phyloP scores from a whole-genome alignment of 768 basidiomycete genomes.

The Lepiota brunneoincarnata region DNA sequence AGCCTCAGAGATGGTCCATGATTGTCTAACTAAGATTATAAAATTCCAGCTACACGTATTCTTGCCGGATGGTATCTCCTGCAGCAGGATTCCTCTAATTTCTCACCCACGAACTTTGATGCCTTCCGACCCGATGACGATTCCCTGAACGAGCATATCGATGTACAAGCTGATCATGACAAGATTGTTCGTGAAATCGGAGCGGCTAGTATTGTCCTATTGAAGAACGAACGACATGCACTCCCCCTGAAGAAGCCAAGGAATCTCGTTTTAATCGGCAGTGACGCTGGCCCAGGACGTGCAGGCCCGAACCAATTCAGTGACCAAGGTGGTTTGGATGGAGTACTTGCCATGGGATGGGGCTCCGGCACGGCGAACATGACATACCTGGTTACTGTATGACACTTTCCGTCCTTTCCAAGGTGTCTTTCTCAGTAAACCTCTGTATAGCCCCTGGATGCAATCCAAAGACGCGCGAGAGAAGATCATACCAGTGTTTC shows the following conservation, averaged over 20 bases:
- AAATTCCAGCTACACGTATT: slow-evolving; percentile 61
- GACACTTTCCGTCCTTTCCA: slow-evolving; percentile 17
- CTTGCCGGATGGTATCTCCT: slow-evolving; percentile 69
- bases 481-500: slow-evolving; percentile 61
- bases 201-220: slow-evolving; percentile 66
- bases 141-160: slow-evolving; percentile 55
- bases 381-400: slow-evolving; percentile 74
- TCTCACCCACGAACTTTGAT: slow-evolving; percentile 71
- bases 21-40: neutral
- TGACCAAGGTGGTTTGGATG: slow-evolving; percentile 62
- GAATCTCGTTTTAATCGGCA: slow-evolving; percentile 61
- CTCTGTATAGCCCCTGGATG: slow-evolving; percentile 62
- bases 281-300: slow-evolving; percentile 59
- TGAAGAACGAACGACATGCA: slow-evolving; percentile 64
- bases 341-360: slow-evolving; percentile 90
- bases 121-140: slow-evolving; percentile 52
- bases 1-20: slow-evolving; percentile 13
- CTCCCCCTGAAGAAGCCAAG: slow-evolving; percentile 60
- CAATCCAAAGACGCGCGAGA: slow-evolving; percentile 73
- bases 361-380: slow-evolving; percentile 81
- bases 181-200: slow-evolving; percentile 71
- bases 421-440: neutral
- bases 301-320: slow-evolving; percentile 70
- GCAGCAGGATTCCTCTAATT: slow-evolving; percentile 59
- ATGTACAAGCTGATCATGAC: slow-evolving; percentile 70